Conservation (phyloP, 257 asterid genomes). For the Scutellaria minor region DNA sequence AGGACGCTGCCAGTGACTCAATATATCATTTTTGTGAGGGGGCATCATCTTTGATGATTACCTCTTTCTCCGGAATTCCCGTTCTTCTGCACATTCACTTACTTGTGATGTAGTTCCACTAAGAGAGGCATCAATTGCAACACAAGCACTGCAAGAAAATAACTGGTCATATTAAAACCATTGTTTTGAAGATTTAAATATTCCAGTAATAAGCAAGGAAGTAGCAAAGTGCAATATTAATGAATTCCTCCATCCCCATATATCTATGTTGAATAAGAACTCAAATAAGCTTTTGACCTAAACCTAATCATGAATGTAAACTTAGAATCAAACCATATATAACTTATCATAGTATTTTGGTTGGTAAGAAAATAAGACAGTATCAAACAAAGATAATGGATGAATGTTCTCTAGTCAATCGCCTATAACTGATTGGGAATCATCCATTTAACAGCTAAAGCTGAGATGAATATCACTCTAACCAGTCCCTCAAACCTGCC, state of each 20-base stretch:
- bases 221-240: neutral
- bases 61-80: constrained; percentile 78
- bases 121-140: constrained; percentile 50
- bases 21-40: neutral
- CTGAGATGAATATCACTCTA: neutral
- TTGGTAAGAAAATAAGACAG: neutral
- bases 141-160: constrained; percentile 48
- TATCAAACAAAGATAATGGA: neutral
- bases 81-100: constrained; percentile 57
- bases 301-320: neutral
- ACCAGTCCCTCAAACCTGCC: neutral
- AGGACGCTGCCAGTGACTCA: neutral
- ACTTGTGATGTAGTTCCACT: constrained; percentile 57
- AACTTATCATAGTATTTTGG: neutral
- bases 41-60: constrained; percentile 30
- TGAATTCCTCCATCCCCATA: constrained; percentile 5
- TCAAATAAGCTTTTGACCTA: neutral
- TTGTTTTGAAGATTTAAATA: constrained; percentile 15
- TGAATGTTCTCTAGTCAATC: neutral
- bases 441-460: neutral
- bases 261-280: neutral
- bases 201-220: constrained; percentile 16
- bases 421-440: no score
- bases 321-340: neutral
- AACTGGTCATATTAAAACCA: constrained; percentile 28